Base-by-base conservation (phyloP, 352 stramenopile genomes). In the Globisporangium nodosum region DNA sequence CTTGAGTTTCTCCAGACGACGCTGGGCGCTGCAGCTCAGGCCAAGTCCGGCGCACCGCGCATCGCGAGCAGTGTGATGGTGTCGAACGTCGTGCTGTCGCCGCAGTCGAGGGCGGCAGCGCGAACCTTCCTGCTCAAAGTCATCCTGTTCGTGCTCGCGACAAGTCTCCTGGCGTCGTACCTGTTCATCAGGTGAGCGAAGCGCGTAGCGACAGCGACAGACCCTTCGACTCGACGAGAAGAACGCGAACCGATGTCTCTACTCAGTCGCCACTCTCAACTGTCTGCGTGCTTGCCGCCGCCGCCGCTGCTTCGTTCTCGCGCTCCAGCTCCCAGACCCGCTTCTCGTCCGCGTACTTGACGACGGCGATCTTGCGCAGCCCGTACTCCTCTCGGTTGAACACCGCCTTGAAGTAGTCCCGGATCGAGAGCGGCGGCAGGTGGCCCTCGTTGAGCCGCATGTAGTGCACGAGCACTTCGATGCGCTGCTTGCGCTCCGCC, bases 121-220 rank as follows among this genome's bases (percentile, higher is more conserved):
- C 74, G 79, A 30, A 73, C 61, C 7, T 91, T 92, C 69, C 84
- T 88, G 16, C 51, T 91, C 67, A 91, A 91, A 65, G 33, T 74
- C 20, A 66, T 87, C n/a, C 39, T 83, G 42, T 90, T 81, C 18
- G 61, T 90, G 15, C 46, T 90, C 12, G 69, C 82, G 43, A 90
- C 81, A 0, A 45, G 85, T 50, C 49, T 87, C 24, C 57, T 93
- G 45, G 64, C 71, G 16, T 56, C 73, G 18, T 90, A 82, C 51
- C 66, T 92, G 35, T 66, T 78, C 52, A 51, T 69, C 67, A 58
- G 35, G 57, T 64, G 52, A 48, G 42, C 20, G 39, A 37, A 48
- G 42, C 20, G 31, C 20, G 12, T 15, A 40, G 35, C 11, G 35
- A 40, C 8, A 4, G 35, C 35, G 35, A 40, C 35, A 12, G 11